Base-by-base conservation (phyloP, 2,329 filamentous ascomycete species). In the Microthyrium microscopicum region DNA sequence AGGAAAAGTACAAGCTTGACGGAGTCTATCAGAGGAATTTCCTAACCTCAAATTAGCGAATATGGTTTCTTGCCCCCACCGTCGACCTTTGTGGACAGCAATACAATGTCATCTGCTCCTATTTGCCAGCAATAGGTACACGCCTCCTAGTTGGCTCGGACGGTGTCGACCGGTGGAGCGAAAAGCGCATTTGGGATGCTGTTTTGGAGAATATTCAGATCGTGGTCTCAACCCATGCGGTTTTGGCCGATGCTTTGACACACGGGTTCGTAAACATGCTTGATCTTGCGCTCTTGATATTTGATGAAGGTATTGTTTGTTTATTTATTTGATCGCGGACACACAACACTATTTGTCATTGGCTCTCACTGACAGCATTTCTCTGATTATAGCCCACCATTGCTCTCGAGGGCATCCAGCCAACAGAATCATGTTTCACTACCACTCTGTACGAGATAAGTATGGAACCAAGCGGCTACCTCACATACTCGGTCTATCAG, bases 401-500 rank as follows among this genome's bases (percentile, higher is more conserved):
- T 85, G 79, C 42, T 64, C 63, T 5, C 60, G 62, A 13, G 71
- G 68, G 2, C 66, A 75, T 42, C 61, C 77, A 0, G 72, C 74
- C 7, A 74, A 74, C 36, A 66, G 60, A 25, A 77, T 91, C 22
- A 87, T 92, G 19, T 57, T 71, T 20, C 76, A 78, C 42, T 92
- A 89, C 45, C n/a, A n/a, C n/a, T n/a, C n/a, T n/a, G n/a, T n/a
- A 13, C 62, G 61, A 32, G 41, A 52, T 48, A 13, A 62, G 61
- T 32, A 41, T 34, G 0, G 40, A 35, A 3, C 61, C 59, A 0
- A 39, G 50, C 0, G 25, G 39, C 0, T 52, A 70, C 2, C 84
- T 84, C 0, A 60, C 15, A 75, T 92, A 20, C 59, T 92, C 5
- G 84, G 83, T 0, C 59, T 93, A 17, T 85, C 77, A 5, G 84